Percentiles rank a stretch among this genome's conserved stretches.
Evolutionary conservation across 148 eudicot species (phyloP).

Genomic region (Heliamphora exappendiculata): DNA sequence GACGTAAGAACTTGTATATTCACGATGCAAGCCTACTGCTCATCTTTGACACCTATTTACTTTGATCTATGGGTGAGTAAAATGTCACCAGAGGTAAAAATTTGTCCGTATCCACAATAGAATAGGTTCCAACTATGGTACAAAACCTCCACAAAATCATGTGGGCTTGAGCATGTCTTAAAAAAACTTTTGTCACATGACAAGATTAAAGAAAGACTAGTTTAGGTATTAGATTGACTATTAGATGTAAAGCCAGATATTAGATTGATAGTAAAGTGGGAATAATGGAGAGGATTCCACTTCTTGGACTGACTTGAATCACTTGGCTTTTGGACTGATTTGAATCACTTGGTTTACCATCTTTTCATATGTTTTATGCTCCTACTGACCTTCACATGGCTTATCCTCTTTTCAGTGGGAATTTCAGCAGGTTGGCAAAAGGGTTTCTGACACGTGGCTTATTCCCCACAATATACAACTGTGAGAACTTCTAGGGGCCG

Average conservation of each 20-base stretch:
- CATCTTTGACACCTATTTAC: too few relatives aligned
- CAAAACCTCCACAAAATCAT: too few relatives aligned
- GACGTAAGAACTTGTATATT: too few relatives aligned
- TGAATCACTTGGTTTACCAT: too few relatives aligned
- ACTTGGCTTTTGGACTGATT: too few relatives aligned
- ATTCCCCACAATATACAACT: neutral
- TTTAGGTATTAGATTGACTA: neutral
- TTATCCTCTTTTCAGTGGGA: neutral
- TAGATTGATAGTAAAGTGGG: neutral
- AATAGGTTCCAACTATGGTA: too few relatives aligned
- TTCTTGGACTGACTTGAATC: neutral
- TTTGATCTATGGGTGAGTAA: neutral
- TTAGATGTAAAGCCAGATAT: neutral
- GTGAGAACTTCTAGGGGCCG: neutral
- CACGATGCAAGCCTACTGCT: too few relatives aligned
- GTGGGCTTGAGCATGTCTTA: too few relatives aligned
- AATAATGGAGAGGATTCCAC: neutral
- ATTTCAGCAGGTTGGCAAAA: conserved; percentile 10
- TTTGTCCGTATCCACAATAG: too few relatives aligned
- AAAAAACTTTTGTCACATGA: neutral
- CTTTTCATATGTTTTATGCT: too few relatives aligned
- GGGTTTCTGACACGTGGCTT: conserved; percentile 18
- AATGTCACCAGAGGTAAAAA: too few relatives aligned
- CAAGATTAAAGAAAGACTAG: neutral
- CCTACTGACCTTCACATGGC: conserved; percentile 26